Base-by-base conservation (phyloP, 2,329 filamentous ascomycete species). In the Dryadomyces quercivorus region DNA sequence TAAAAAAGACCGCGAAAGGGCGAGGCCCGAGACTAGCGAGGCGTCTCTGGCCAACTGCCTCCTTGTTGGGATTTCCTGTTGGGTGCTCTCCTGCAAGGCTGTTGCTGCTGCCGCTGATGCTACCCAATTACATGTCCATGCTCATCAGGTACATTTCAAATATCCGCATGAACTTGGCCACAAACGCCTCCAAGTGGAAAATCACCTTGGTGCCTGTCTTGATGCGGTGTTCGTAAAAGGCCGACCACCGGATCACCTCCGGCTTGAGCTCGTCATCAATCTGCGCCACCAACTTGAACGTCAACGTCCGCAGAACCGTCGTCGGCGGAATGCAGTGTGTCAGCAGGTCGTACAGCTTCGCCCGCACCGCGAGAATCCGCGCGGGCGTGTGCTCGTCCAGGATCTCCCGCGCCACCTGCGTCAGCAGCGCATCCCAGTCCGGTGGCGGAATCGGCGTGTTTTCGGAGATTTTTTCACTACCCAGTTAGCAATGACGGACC, bases 271-370 rank as follows among this genome's bases (percentile, higher is more conserved):
- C 84, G 66, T 96, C 91, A 63, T 97, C 92, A 53, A 95, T 86
- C 65, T 88, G 81, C 0, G 83, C 79, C 62, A 97, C 84, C 21
- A 98, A 77, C 69, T 95, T 95, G 75, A 95, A 97, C 0, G 92
- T 94, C 57, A 98, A 76, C 0, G 89, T 95, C 74, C 95, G 95
- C 62, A 98, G 78, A 59, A 98, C 91, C 1, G 87, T 94, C 0
- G 92, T 95, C 2, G 93, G 80, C 15, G 94, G 93, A 65, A 98
- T 98, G 69, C 94, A 98, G 68, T 98, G 93, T 7, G 92, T 95
- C 49, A 98, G 77, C 38, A 98, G 78, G 66, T 98, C 93, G 72
- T 98, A 98, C n/a, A 98, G 79, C 70, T 95, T 94, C 10, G 89
- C 84, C 59, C 93, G 83, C 49, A 96, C 90, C 64, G 90, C 81